A percentile compares a stretch with the other conserved stretches of the same genome.
Conservation (phyloP, 345 rosid genomes). For the Lepidium sativum region DNA sequence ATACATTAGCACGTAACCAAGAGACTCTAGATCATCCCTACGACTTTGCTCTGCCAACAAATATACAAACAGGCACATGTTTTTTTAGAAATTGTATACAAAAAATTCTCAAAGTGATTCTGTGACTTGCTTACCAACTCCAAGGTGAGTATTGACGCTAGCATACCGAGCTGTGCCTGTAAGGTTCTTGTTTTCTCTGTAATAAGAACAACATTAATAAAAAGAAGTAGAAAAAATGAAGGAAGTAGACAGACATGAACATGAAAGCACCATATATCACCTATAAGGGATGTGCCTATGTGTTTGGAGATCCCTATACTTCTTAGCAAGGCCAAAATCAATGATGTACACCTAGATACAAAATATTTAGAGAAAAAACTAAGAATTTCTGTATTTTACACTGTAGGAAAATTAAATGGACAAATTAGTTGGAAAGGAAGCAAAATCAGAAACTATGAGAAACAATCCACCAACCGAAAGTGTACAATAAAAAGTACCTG, state of each 20-base stretch:
- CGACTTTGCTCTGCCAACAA: constrained; percentile 70
- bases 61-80: background rate
- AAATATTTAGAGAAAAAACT: background rate
- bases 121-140: constrained; percentile 47
- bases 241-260: background rate
- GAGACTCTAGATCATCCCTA: constrained; percentile 88
- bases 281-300: constrained; percentile 84
- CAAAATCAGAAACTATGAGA: background rate
- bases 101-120: background rate
- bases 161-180: constrained; percentile 94
- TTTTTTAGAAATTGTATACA: background rate
- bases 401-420: background rate
- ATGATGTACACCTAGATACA: constrained; percentile 56
- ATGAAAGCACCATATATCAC: constrained; percentile 24
- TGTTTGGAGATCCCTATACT: constrained; percentile 87
- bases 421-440: background rate
- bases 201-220: background rate
- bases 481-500: constrained; percentile 31
- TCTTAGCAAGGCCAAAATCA: constrained; percentile 87
- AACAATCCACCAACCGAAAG: background rate
- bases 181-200: constrained; percentile 79
- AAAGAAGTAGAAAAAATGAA: background rate
- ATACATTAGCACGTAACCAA: constrained; percentile 88
- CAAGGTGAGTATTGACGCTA: constrained; percentile 81
- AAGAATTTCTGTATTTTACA: background rate